Conservation (phyloP, 2,329 filamentous ascomycete species). For the Cercospora sojina region DNA sequence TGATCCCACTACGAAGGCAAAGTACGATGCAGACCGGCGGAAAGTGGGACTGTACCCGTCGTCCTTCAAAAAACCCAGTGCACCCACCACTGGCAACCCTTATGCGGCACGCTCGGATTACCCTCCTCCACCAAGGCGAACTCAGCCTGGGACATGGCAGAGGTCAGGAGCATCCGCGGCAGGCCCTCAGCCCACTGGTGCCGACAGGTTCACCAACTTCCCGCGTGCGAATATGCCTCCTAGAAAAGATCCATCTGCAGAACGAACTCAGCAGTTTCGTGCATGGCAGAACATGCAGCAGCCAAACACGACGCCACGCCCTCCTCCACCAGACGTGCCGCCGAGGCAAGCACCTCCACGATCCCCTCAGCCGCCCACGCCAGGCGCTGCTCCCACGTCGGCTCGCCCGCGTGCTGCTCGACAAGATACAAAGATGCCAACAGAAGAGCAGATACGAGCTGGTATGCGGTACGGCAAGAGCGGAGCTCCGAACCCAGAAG, state of each 20-base stretch:
- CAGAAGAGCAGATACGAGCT: conserved; percentile 40
- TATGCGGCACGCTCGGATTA: conserved; percentile 43
- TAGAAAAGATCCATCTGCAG: conserved; percentile 42
- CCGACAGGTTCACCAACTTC: conserved; percentile 49
- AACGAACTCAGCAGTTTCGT: conserved; percentile 46
- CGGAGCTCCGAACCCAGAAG: conserved; percentile 18
- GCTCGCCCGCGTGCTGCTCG: conserved; percentile 28
- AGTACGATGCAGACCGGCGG: conserved; percentile 62
- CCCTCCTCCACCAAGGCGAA: conserved; percentile 47
- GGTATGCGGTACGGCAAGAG: conserved; percentile 36
- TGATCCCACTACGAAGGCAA: conserved; percentile 57
- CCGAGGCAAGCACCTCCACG: conserved; percentile 24
- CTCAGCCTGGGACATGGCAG: conserved; percentile 41
- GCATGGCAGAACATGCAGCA: conserved; percentile 53
- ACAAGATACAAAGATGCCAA: conserved; percentile 37
- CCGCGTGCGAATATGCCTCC: conserved; percentile 33
- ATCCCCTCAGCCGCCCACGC: conserved; percentile 29
- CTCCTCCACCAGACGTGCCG: conserved; percentile 26
- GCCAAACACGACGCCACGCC: conserved; percentile 31
- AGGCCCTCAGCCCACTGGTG: conserved; percentile 38
- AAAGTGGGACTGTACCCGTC: conserved; percentile 46
- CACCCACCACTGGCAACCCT: conserved; percentile 39
- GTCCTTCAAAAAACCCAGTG: conserved; percentile 23
- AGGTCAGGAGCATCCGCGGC: conserved; percentile 29
- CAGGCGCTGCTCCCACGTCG: conserved; percentile 14